Conservation (phyloP, 306 rosid species). For the Lagenaria siceraria region DNA sequence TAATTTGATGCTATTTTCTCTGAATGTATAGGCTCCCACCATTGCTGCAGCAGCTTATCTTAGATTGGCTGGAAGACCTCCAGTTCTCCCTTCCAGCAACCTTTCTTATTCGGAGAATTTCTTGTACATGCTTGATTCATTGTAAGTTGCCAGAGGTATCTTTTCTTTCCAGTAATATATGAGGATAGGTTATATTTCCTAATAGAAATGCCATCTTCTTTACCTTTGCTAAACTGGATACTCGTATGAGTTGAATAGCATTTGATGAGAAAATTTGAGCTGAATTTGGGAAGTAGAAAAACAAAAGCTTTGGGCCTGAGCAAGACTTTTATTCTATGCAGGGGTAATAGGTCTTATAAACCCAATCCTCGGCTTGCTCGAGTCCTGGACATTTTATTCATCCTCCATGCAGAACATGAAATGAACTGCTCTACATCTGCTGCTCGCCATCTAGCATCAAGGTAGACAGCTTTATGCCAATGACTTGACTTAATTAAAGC, state of each 20-base stretch:
- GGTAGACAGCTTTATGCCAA: slow-evolving; percentile 26
- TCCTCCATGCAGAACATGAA: slow-evolving; percentile 86
- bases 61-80: slow-evolving; percentile 76
- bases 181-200: neutral
- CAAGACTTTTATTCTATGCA: slow-evolving; percentile 18
- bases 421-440: slow-evolving; percentile 93
- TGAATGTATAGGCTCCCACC: slow-evolving; percentile 57
- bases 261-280: neutral
- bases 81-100: slow-evolving; percentile 75
- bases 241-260: neutral
- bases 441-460: slow-evolving; percentile 82
- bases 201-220: neutral
- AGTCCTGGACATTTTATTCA: slow-evolving; percentile 72
- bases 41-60: slow-evolving; percentile 78
- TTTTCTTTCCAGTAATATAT: neutral
- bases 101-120: slow-evolving; percentile 79
- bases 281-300: too few relatives aligned
- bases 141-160: too few relatives aligned
- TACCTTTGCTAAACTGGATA: neutral
- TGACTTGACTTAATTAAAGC: slow-evolving; percentile 3
- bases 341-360: slow-evolving; percentile 66
- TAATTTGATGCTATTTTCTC: neutral
- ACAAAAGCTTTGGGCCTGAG: too few relatives aligned
- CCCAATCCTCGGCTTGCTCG: slow-evolving; percentile 77
- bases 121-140: slow-evolving; percentile 86